Evolutionary conservation across 805 yeast species (phyloP).

Genomic region (Candida ficus): DNA sequence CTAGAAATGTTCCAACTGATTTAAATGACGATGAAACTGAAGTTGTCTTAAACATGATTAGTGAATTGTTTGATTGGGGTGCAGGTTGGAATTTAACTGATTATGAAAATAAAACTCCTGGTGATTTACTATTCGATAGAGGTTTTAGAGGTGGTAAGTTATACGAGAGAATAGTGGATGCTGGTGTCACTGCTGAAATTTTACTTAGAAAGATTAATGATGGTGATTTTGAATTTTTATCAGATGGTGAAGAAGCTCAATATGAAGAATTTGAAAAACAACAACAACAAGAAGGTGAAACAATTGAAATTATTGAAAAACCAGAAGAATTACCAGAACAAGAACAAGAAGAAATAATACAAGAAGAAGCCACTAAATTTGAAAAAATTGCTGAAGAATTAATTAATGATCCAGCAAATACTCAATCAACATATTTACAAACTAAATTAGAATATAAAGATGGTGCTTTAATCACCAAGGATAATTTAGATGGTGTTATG

Average conservation of each 20-base stretch:
- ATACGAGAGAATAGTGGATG: constrained; percentile 54
- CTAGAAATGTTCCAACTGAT: constrained; percentile 45
- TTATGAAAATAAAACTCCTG: constrained; percentile 71
- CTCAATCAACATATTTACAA: constrained; percentile 58
- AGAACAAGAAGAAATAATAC: constrained; percentile 8
- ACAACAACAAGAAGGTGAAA: constrained; percentile 14
- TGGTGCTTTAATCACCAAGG: constrained; percentile 65
- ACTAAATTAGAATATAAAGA: constrained; percentile 65
- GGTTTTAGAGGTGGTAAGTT: constrained; percentile 38
- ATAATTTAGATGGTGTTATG: constrained; percentile 86
- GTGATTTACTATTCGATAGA: constrained; percentile 64
- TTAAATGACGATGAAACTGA: constrained; percentile 35
- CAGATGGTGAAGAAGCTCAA: constrained; percentile 30
- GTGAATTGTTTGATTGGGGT: constrained; percentile 70
- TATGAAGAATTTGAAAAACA: constrained; percentile 15
- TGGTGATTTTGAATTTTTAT: constrained; percentile 53
- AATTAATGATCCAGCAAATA: constrained; percentile 52
- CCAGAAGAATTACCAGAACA: constrained; percentile 13
- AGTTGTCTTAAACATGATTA: constrained; percentile 51
- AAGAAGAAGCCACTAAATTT: constrained; percentile 9
- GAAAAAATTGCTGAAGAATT: constrained; percentile 21
- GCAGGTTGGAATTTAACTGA: constrained; percentile 90
- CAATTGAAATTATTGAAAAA: no score
- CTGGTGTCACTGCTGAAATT: constrained; percentile 89
- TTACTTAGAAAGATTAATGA: constrained; percentile 68